phyloP scores from a whole-genome alignment of 2,329 filamentous ascomycete species.

The Lasiodiplodia sp. region DNA sequence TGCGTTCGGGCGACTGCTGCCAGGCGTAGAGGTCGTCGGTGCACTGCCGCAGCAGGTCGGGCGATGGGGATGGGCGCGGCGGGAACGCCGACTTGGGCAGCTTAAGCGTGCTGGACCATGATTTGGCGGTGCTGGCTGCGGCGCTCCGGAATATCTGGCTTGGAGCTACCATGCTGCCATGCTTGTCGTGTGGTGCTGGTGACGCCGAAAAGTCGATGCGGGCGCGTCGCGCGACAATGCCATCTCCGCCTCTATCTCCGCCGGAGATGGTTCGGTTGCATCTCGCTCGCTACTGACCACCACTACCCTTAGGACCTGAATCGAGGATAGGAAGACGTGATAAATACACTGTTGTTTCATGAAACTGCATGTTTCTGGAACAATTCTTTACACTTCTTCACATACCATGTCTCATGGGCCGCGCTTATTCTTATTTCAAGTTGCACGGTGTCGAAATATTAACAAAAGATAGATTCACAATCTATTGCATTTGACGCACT shows the following conservation, averaged over 20 bases:
- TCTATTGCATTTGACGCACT: too few relatives aligned
- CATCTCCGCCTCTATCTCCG: slow-evolving; percentile 4
- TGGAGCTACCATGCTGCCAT: slow-evolving; percentile 31
- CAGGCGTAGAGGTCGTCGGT: slow-evolving; percentile 89
- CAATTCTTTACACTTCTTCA: too few relatives aligned
- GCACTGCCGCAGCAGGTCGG: slow-evolving; percentile 73
- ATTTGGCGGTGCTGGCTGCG: background rate
- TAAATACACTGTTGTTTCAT: too few relatives aligned
- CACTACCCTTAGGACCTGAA: background rate
- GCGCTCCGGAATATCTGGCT: slow-evolving; percentile 28
- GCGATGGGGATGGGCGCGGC: slow-evolving; percentile 48
- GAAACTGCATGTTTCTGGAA: too few relatives aligned
- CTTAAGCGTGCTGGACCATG: slow-evolving; percentile 54
- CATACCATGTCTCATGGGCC: too few relatives aligned
- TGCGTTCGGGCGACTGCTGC: slow-evolving; percentile 68
- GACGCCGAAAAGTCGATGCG: slow-evolving; percentile 14
- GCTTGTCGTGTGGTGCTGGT: slow-evolving; percentile 19
- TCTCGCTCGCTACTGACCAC: background rate
- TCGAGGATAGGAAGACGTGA: too few relatives aligned
- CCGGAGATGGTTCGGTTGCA: slow-evolving; percentile 18
- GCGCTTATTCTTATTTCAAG: too few relatives aligned
- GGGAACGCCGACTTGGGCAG: slow-evolving; percentile 59
- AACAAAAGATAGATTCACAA: too few relatives aligned
- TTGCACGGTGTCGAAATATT: too few relatives aligned
- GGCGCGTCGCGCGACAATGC: slow-evolving; percentile 16